Evolutionary conservation across 306 rosid species (phyloP), one percentile per base, ranked within the genome.

Genomic region (Acacia acuminata): DNA sequence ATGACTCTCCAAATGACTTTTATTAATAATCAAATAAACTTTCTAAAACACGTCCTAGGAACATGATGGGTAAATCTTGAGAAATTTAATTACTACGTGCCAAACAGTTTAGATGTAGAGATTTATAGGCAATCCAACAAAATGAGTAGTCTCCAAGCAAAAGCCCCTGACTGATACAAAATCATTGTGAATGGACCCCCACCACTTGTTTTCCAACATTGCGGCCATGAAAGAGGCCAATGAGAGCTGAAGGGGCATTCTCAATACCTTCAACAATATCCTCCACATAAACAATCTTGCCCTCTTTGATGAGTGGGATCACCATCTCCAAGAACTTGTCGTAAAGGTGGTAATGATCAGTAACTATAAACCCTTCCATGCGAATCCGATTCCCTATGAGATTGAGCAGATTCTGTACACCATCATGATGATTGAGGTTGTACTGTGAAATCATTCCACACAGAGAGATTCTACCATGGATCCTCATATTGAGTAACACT

Each of bases 391-490:
- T 89, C 43, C 44, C 14, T 8, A 87, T 47, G 58, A 87, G 75
- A 87, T 79, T 73, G 66, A 32, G 40, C 16, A 89, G 47, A 64
- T 87, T 89, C 75, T n/a, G 77, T 45, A 89, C 76, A n/a, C 81
- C 84, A 13, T 73, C 82, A 10, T 84, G 82, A 42, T 76, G 50
- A 20, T 87, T 81, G 43, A 85, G 82, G 44, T 79, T 87, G 77
- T 69, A 66, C 36, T 87, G 88, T 72, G 92, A 89, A 55, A 89
- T 77, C 90, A 85, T 77, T 58, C 92, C 93, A 58, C 93, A 89
- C 2, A 77, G 76, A 43, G 89, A 85, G 48, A 89, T 85, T 47
- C 93, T 82, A 4, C 93, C 93, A 4, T 78, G 84, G 38, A 73
- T 27, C 60, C 65, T 89, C 90, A 89, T 89, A 81, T 89, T 89